Evolutionary conservation across 768 basidiomycete species (phyloP), one percentile per base, ranked within the genome.

Genomic region (Mycena belliarum): DNA sequence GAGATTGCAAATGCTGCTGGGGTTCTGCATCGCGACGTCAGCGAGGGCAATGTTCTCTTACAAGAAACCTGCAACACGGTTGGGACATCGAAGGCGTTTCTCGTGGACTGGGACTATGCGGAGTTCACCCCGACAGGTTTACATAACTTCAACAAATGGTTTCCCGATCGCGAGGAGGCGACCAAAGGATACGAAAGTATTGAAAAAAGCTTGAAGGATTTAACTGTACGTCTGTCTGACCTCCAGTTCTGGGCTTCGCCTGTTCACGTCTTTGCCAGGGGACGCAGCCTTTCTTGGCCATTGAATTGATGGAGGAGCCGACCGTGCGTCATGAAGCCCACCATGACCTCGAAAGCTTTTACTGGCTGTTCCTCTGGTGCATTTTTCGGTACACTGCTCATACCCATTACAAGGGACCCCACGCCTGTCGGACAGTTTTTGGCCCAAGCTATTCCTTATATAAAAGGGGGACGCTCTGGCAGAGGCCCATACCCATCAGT

Each of bases 31-130:
- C 50, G 60, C 18, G 60, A 61, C 29, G 25, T 60, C 41, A 60
- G 59, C 49, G 59, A 55, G n/a, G 59, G 59, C 20, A 60, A 60
- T 23, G 24, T 60, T 15, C 26, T 57, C 1, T 52, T 58, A n/a
- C 20, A 28, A 6, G 57, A 42, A 12, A 21, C 8, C 9, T 4
- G 7, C 24, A 21, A 41, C 2, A 11, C 40, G 4, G 20, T 9
- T 9, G 23, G 5, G n/a, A 12, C 20, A 23, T 11, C 21, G 10
- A 41, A 55, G 14, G 53, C 33, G 14, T 55, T 55, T 16, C 45
- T 55, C 12, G n/a, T 55, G 10, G 53, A 55, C 53, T 55, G 35
- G 33, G 45, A 55, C 33, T 38, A 46, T 15, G 53, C 53, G 3
- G 53, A 55, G 37, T 55, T 55, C 21, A 55, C 44, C 21, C 11